A percentile compares a stretch with the other conserved stretches of the same genome.
Evolutionary conservation across 345 rosid genomes (phyloP).

Genomic region (Salix udensis): DNA sequence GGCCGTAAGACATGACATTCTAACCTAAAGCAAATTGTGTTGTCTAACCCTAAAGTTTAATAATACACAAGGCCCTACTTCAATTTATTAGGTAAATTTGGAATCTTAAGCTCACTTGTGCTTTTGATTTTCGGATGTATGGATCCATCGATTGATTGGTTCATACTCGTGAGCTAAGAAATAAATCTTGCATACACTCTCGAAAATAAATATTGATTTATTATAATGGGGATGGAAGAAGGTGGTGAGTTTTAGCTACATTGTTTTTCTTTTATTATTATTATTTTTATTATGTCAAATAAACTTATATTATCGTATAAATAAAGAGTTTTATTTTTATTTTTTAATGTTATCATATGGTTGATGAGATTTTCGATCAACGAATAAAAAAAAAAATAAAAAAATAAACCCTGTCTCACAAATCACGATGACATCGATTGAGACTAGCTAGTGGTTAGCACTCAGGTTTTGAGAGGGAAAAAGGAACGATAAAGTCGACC

Average conservation of each 20-base stretch:
- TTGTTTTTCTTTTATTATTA: too few relatives aligned
- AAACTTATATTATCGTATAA: too few relatives aligned
- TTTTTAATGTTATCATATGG: too few relatives aligned
- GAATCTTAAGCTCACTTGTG: not conserved
- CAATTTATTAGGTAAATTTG: not conserved
- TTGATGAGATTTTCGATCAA: too few relatives aligned
- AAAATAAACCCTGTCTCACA: too few relatives aligned
- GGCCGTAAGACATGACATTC: constrained; percentile 15
- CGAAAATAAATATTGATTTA: too few relatives aligned
- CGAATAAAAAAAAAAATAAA: too few relatives aligned
- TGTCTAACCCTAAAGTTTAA: not conserved
- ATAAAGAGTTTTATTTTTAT: too few relatives aligned
- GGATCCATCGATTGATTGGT: not conserved
- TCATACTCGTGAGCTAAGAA: not conserved
- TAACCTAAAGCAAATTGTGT: constrained; percentile 13
- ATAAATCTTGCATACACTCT: not conserved
- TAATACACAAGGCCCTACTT: constrained; percentile 8
- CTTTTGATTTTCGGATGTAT: not conserved
- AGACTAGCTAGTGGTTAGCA: not conserved
- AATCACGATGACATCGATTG: not conserved
- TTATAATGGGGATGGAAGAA: too few relatives aligned
- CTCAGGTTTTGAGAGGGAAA: not conserved
- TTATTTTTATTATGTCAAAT: too few relatives aligned
- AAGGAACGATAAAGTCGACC: not conserved
- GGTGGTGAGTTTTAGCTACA: too few relatives aligned